These are phyloP conservation scores for Sclerotinia minor DNA, from an alignment of 2,329 filamentous ascomycete species.

Conservation along the genomic window DNA sequence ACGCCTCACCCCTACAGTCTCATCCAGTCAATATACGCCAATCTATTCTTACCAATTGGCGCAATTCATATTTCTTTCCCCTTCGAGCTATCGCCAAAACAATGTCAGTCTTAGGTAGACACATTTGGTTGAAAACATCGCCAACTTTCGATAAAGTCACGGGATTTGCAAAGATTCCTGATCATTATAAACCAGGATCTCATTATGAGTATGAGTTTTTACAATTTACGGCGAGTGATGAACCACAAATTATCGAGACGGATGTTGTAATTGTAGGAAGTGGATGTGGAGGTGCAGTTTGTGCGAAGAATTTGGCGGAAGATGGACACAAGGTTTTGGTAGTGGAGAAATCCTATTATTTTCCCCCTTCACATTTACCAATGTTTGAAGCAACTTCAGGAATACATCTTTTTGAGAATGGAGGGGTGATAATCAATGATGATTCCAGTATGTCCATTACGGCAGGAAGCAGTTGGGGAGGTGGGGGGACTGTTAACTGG, in stretches of 20 bases:
- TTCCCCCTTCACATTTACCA: conserved; percentile 68
- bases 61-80: conserved; percentile 54
- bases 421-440: conserved; percentile 57
- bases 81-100: conserved; percentile 58
- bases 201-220: conserved; percentile 41
- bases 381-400: conserved; percentile 65
- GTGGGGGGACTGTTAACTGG: conserved; percentile 90
- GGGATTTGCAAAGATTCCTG: conserved; percentile 58
- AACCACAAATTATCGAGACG: conserved; percentile 64
- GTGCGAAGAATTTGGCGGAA: conserved; percentile 77
- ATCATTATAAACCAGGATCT: conserved; percentile 44
- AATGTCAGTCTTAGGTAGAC: conserved; percentile 54
- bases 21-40: conserved; percentile 63
- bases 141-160: conserved; percentile 55
- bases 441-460: conserved; percentile 61
- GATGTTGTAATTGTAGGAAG: conserved; percentile 87
- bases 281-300: conserved; percentile 81
- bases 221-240: conserved; percentile 36
- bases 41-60: conserved; percentile 63
- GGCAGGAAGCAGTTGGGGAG: conserved; percentile 75
- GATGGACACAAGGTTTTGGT: conserved; percentile 75
- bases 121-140: conserved; percentile 49
- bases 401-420: conserved; percentile 68
- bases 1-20: conserved; percentile 59
- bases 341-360: conserved; percentile 80